phyloP scores from a whole-genome alignment of 2,329 filamentous ascomycete species.

The Claviceps humidiphila region DNA sequence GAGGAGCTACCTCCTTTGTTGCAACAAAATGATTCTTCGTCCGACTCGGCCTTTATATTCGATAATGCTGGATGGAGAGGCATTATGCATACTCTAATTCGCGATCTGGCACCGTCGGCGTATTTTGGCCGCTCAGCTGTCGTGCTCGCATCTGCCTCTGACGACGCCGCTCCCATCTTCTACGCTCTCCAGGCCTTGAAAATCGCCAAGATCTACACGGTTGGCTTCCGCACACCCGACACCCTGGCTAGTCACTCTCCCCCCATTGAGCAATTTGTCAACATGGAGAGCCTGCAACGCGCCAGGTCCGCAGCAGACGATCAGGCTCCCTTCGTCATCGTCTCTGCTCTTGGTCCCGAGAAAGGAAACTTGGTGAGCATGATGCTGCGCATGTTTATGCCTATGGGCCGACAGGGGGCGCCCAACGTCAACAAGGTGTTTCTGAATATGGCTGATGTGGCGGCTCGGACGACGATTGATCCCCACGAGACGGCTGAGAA shows the following conservation, averaged over 20 bases:
- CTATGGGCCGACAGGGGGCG: slow-evolving; percentile 17
- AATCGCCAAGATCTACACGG: slow-evolving; percentile 69
- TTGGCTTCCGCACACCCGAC: slow-evolving; percentile 58
- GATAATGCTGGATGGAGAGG: slow-evolving; percentile 82
- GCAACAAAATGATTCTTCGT: slow-evolving; percentile 24
- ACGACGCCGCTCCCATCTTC: slow-evolving; percentile 65
- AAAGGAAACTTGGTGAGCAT: slow-evolving; percentile 70
- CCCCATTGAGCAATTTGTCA: slow-evolving; percentile 67
- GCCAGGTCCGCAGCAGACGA: slow-evolving; percentile 35
- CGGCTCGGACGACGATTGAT: slow-evolving; percentile 43
- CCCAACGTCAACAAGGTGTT: slow-evolving; percentile 54
- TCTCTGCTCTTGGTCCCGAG: slow-evolving; percentile 65
- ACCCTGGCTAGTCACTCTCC: slow-evolving; percentile 49
- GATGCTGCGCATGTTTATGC: slow-evolving; percentile 58
- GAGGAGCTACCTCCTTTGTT: slow-evolving; percentile 6
- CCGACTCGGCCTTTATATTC: slow-evolving; percentile 49
- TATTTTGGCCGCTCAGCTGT: slow-evolving; percentile 66
- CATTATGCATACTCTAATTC: slow-evolving; percentile 66
- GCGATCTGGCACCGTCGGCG: slow-evolving; percentile 70
- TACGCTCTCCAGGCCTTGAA: slow-evolving; percentile 66
- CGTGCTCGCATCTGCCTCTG: slow-evolving; percentile 57
- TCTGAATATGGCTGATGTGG: slow-evolving; percentile 58
- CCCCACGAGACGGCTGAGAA: slow-evolving; percentile 56
- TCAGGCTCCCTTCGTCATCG: slow-evolving; percentile 62
- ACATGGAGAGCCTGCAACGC: slow-evolving; percentile 48